Percentiles rank a stretch among this genome's conserved stretches.
Conservation (phyloP, 2,329 filamentous ascomycete species). For the Fusarium compactum region DNA sequence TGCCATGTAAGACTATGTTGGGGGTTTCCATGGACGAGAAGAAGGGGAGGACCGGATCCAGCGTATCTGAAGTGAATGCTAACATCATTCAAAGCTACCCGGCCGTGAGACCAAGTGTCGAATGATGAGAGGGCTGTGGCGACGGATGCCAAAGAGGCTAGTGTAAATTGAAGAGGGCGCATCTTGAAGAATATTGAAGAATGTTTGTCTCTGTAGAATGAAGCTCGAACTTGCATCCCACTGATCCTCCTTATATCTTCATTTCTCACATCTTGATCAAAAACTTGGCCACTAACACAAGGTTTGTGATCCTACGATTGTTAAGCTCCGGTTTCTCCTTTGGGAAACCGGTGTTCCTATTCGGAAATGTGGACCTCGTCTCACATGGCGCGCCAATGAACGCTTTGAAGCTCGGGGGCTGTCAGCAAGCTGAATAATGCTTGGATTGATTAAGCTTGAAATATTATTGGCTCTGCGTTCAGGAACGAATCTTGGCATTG, state of each 20-base stretch:
- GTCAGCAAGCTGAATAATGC: not conserved
- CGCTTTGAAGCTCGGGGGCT: too few species aligned
- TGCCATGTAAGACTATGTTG: slow-evolving; percentile 52
- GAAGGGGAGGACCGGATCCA: slow-evolving; percentile 54
- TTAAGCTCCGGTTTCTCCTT: slow-evolving; percentile 31
- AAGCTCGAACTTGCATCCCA: fast-evolving
- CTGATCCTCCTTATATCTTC: not conserved
- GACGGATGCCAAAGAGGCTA: slow-evolving; percentile 9
- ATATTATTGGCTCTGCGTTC: not conserved
- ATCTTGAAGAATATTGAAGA: not conserved
- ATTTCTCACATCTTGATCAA: too few species aligned
- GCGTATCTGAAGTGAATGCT: slow-evolving; percentile 59
- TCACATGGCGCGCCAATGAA: not conserved
- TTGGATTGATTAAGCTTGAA: not conserved
- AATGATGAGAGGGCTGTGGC: slow-evolving; percentile 48
- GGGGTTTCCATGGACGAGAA: slow-evolving; percentile 58
- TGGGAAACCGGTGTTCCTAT: not conserved
- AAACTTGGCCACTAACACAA: not conserved
- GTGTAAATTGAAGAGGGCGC: not conserved
- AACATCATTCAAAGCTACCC: slow-evolving; percentile 53
- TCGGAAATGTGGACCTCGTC: not conserved
- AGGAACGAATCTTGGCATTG: not conserved
- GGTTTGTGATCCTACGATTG: not conserved
- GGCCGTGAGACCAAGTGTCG: slow-evolving; percentile 53
- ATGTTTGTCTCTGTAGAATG: fast-evolving